Conservation (phyloP, 31 red algal genomes). For the Asparagopsis taxiformis region DNA sequence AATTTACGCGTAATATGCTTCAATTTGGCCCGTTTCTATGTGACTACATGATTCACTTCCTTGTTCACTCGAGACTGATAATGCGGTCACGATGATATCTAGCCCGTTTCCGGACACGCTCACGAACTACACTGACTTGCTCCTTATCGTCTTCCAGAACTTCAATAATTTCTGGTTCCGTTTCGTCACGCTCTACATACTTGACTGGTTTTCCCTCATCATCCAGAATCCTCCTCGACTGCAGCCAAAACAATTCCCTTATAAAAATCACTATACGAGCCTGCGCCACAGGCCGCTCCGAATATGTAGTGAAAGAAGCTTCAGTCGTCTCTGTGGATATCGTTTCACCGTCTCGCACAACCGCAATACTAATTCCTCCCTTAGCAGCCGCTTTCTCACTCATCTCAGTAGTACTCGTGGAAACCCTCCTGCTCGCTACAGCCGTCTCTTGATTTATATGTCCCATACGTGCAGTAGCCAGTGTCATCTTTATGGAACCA, state of each 20-base stretch:
- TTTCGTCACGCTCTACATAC: background rate
- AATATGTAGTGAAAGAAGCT: background rate
- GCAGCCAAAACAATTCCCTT: background rate
- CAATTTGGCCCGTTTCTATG: too few species aligned
- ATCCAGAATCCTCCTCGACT: background rate
- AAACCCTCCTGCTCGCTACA: background rate
- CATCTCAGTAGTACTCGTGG: background rate
- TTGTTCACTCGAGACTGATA: too few species aligned
- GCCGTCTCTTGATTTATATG: too few species aligned
- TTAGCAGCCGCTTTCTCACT: background rate
- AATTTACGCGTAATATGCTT: too few species aligned
- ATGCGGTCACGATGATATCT: too few species aligned
- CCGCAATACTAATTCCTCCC: background rate
- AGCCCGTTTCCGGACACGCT: too few species aligned
- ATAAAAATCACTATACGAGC: background rate
- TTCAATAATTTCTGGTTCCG: too few species aligned
- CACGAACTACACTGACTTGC: too few species aligned
- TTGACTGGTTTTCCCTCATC: background rate
- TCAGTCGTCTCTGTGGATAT: background rate
- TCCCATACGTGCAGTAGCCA: too few species aligned
- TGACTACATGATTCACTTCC: too few species aligned
- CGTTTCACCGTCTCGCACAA: background rate
- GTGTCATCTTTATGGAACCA: too few species aligned
- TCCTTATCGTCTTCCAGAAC: too few species aligned
- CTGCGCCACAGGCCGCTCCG: background rate